A percentile compares a stretch with the other conserved stretches of the same genome.
These are phyloP conservation scores for Xylaria castorea DNA, from an alignment of 495 filamentous ascomycete species.

Conservation along the genomic window DNA sequence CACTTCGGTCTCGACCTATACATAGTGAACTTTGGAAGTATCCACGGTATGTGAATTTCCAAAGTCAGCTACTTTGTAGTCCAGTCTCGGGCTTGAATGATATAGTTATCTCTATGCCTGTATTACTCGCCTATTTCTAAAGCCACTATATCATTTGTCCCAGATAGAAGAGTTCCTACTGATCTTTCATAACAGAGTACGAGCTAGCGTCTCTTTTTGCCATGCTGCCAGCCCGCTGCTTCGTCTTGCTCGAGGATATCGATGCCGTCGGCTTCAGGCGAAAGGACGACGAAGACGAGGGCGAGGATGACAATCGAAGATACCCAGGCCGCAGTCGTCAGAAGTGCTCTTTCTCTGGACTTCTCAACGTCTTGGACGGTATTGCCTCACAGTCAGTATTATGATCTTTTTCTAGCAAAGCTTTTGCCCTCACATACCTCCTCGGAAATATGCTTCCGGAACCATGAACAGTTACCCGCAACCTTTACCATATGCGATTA, in stretches of 20 bases:
- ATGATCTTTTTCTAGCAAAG: no score
- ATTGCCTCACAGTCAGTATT: constrained; percentile 53
- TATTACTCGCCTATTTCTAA: neutral
- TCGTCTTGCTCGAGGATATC: constrained; percentile 67
- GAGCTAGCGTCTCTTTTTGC: constrained; percentile 65
- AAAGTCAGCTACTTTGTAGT: neutral
- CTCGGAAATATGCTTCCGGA: neutral
- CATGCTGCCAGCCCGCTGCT: constrained; percentile 58
- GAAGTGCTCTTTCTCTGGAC: constrained; percentile 57
- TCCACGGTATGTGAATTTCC: constrained; percentile 42
- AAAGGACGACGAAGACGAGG: constrained; percentile 22
- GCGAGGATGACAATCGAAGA: neutral
- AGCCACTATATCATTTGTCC: neutral
- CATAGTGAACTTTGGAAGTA: constrained; percentile 56
- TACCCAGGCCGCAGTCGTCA: neutral
- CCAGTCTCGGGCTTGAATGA: neutral
- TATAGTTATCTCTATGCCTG: neutral
- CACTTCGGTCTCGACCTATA: constrained; percentile 64
- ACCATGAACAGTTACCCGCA: neutral
- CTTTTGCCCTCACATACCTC: neutral
- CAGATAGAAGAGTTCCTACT: neutral
- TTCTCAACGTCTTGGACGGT: constrained; percentile 69
- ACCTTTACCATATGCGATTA: neutral
- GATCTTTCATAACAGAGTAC: constrained; percentile 51
- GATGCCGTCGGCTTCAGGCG: constrained; percentile 49